Evolutionary conservation across 306 rosid species (phyloP).

Genomic region (Morella rubra): DNA sequence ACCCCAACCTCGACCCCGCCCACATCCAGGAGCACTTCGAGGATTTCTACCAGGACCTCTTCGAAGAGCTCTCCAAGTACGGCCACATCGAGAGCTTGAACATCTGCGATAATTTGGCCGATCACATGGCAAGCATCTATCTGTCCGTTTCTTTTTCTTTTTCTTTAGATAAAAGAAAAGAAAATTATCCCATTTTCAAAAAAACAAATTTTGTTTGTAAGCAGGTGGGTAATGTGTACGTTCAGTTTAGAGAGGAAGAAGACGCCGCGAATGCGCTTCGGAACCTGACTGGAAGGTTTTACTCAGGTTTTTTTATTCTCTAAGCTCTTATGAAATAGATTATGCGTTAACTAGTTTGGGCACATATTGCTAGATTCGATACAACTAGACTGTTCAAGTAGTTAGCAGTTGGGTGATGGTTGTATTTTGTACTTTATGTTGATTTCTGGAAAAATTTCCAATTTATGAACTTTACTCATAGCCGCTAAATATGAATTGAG

Average conservation of each 20-base stretch:
- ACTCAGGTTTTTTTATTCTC: conserved; percentile 57
- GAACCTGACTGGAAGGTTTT: conserved; percentile 86
- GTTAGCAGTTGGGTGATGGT: not conserved
- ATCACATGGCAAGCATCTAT: conserved; percentile 61
- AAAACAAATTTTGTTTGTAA: not conserved
- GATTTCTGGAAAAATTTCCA: not conserved
- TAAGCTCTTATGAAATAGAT: not conserved
- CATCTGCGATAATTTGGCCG: conserved; percentile 95
- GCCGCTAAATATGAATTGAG: too few species aligned
- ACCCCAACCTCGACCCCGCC: conserved; percentile 75
- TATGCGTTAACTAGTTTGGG: not conserved
- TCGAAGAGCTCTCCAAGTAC: conserved; percentile 92
- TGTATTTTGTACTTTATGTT: not conserved
- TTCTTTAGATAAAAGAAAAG: too few species aligned
- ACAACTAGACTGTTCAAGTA: not conserved
- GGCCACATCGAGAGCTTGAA: conserved; percentile 93
- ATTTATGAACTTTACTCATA: not conserved
- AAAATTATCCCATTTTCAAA: too few species aligned
- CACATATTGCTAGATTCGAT: not conserved
- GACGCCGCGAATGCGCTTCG: conserved; percentile 92
- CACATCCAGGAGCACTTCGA: conserved; percentile 94
- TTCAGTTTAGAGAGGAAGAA: conserved; percentile 86
- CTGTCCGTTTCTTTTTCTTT: not conserved
- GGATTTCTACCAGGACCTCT: conserved; percentile 95
- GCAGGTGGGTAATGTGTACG: conserved; percentile 94